Evolutionary conservation across 352 stramenopile species (phyloP).

Genomic region (Phytopythium litorale): DNA sequence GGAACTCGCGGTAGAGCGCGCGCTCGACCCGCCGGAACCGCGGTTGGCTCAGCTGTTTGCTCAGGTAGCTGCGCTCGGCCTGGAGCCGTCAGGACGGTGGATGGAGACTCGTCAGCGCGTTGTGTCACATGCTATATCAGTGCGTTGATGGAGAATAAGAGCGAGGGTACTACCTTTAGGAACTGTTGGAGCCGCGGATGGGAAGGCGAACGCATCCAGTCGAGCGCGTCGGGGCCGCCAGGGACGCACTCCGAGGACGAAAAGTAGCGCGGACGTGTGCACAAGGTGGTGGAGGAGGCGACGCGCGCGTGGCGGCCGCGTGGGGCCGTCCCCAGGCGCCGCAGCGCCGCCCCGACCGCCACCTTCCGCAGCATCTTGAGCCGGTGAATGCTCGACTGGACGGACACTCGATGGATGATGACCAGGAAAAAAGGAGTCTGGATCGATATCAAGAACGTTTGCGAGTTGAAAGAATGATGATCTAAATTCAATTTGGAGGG

Average conservation of each 20-base stretch:
- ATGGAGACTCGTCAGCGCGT: background rate
- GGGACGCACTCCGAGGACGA: background rate
- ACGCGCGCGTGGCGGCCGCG: background rate
- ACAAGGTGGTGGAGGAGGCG: background rate
- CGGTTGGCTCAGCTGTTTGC: slow-evolving; percentile 43
- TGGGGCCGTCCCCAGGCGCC: background rate
- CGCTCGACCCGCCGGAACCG: slow-evolving; percentile 59
- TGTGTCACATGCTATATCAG: slow-evolving; percentile 2
- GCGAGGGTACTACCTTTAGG: slow-evolving; percentile 36
- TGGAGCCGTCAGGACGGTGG: slow-evolving; percentile 1
- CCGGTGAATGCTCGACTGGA: too few species aligned
- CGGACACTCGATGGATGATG: background rate
- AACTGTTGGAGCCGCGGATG: slow-evolving; percentile 52
- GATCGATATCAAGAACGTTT: too few species aligned
- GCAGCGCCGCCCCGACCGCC: background rate
- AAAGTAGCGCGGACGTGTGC: background rate
- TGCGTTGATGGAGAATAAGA: background rate
- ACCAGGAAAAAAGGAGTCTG: background rate
- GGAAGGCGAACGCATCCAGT: slow-evolving; percentile 50
- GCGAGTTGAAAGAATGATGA: too few species aligned
- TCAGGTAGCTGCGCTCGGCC: slow-evolving; percentile 49
- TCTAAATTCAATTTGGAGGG: too few species aligned
- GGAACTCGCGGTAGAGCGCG: slow-evolving; percentile 63
- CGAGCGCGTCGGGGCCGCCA: background rate
- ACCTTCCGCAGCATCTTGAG: background rate